Evolutionary conservation across 2,329 filamentous ascomycete species (phyloP), one percentile per base, ranked within the genome.

Genomic region (Fonsecaea nubica): DNA sequence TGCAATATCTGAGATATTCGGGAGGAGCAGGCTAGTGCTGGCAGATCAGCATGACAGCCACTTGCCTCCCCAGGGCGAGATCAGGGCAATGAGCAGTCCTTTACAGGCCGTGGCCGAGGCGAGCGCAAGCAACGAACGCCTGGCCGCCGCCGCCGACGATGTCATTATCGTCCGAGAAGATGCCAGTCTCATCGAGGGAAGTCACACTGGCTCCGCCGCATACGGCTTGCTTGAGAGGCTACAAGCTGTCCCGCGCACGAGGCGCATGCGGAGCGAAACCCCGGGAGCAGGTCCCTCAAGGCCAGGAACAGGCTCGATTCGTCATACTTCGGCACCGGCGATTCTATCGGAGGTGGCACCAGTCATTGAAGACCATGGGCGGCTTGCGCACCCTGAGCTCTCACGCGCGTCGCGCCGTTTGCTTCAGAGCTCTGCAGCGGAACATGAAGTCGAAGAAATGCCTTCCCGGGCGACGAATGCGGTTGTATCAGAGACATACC

Each of bases 41-140:
- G 86, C 87, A 9, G 86, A 89, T 72, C 86, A 89, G 73, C 87
- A 89, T 74, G 83, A 82, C 38, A 85, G 86, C 52, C 87, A 89
- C 75, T 81, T 88, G 40, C 86, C 87, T 25, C 87, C 87, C 0
- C 78, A 87, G 62, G 86, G 86, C 45, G 86, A 88, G 74, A 87
- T 88, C 69, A 76, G 77, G 50, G 78, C 77, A 38, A 40, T 30
- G 33, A 50, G 53, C 25, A 69, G 55, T 45, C 74, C 76, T 9
- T 72, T 82, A 5, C 73, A 78, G 50, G 75, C 79, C 1, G 80
- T 82, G 3, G 81, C 82, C 65, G 81, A 83, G 68, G 78, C 76
- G 2, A 79, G 76, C 62, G 74, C 77, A 12, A 78, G 72, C 62
- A 76, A 77, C 57, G 78, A 80, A 70, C 71, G 75, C 35, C 72